phyloP scores from a whole-genome alignment of 2,329 filamentous ascomycete species.

The Pseudocercospora eumusae region DNA sequence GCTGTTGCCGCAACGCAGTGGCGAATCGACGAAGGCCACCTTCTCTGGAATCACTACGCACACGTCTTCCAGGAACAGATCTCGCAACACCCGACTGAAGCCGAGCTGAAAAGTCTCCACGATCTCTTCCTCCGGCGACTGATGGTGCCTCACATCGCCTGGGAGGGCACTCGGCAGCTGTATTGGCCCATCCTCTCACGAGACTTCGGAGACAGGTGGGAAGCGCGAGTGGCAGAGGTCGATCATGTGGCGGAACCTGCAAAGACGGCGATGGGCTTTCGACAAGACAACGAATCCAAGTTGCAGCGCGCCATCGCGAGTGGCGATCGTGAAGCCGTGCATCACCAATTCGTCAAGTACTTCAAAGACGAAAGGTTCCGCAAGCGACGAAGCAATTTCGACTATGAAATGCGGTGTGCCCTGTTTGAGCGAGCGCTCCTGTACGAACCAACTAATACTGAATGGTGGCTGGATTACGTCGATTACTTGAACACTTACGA shows the following conservation, averaged over 20 bases:
- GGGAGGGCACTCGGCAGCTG: conserved; percentile 72
- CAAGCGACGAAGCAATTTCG: conserved; percentile 53
- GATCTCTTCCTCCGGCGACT: conserved; percentile 71
- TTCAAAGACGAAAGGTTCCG: conserved; percentile 76
- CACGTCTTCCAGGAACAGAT: conserved; percentile 71
- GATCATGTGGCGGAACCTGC: conserved; percentile 64
- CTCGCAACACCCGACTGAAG: conserved; percentile 57
- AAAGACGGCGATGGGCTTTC: conserved; percentile 63
- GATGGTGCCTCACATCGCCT: conserved; percentile 69
- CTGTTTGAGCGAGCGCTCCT: conserved; percentile 78
- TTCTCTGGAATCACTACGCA: conserved; percentile 74
- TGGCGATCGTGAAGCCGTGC: conserved; percentile 59
- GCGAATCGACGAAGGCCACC: conserved; percentile 73
- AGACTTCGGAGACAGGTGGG: conserved; percentile 66
- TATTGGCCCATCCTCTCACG: conserved; percentile 74
- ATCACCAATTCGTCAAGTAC: conserved; percentile 64
- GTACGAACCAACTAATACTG: conserved; percentile 71
- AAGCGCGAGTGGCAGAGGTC: conserved; percentile 69
- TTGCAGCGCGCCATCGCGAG: conserved; percentile 61
- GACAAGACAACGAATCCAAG: conserved; percentile 64
- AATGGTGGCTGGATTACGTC: conserved; percentile 80
- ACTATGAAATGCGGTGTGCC: conserved; percentile 57
- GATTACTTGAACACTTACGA: conserved; percentile 66
- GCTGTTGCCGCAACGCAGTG: conserved; percentile 72
- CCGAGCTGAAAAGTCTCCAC: conserved; percentile 63